Base-by-base conservation (phyloP, 257 asterid species). In the Dorcoceras hygrometricum region DNA sequence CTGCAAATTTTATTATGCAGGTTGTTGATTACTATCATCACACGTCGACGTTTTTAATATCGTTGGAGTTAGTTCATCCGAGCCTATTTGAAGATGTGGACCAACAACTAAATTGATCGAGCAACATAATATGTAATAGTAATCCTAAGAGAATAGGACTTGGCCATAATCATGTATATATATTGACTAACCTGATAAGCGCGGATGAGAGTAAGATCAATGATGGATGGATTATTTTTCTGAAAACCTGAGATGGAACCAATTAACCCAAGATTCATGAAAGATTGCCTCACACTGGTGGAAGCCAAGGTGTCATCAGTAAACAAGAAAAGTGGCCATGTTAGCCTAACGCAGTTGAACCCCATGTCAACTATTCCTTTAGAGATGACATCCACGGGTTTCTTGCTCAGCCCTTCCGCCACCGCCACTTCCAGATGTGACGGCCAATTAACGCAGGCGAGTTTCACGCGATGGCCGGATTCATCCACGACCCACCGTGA, bases 401-500 rank as follows among this genome's bases (percentile, higher is more conserved):
- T 91, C 72, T 90, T 86, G 80, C 93, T 93, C 50, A 93, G 83
- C 72, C 99, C 99, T 62, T 93, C 97, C 2, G 99, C 95, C 87
- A 93, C 93, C 87, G 75, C 76, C 64, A 62, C 92, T 3, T 93
- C 99, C 18, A 93, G 87, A 70, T 93, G 99, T 4, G 97, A 32
- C 70, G 88, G 95, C 99, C 99, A 93, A 63, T 84, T 93, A n/a
- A 88, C 86, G 58, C 99, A 93, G 22, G 94, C 78, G 31, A 93
- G 83, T 84, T 93, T 93, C 8, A 88, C 91, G 1, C 99, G 84
- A 10, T 69, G 79, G 22, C 97, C 97, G 19, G 85, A 61, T 59
- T 74, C 86, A 27, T 88, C 80, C 25, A 93, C 95, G 5, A 90
- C 78, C 99, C 99, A 93, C 77, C 99, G 83, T 0, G 95, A 84